A percentile compares a stretch with the other conserved stretches of the same genome.
These are phyloP conservation scores for Cicer yamashitae DNA, from an alignment of 306 rosid genomes.

Conservation along the genomic window DNA sequence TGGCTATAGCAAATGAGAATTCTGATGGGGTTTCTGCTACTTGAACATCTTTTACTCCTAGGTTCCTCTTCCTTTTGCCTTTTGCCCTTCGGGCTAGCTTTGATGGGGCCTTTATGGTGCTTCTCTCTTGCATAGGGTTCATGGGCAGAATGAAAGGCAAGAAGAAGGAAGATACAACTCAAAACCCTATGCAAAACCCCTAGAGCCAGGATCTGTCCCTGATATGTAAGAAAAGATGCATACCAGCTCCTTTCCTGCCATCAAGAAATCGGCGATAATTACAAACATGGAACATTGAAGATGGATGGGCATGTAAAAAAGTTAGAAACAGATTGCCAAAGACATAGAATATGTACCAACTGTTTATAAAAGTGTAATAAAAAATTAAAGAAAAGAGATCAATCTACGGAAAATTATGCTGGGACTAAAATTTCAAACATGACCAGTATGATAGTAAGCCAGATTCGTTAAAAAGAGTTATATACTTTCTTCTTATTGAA, in stretches of 20 bases:
- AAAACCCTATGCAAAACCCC: constrained; percentile 38
- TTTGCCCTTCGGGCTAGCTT: constrained; percentile 41
- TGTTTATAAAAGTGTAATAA: not conserved
- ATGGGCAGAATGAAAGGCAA: constrained; percentile 17
- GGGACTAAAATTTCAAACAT: constrained; percentile 6
- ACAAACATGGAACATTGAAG: not conserved
- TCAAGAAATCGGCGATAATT: not conserved
- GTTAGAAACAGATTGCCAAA: not conserved
- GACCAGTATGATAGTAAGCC: not conserved
- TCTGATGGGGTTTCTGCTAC: constrained; percentile 55
- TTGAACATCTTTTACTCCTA: constrained; percentile 10
- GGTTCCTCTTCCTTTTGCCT: constrained; percentile 41
- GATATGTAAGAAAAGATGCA: constrained; percentile 29
- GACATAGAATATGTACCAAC: constrained; percentile 12
- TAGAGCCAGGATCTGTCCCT: constrained; percentile 8
- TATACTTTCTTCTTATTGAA: not conserved
- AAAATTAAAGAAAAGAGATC: not conserved
- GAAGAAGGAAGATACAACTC: constrained; percentile 17
- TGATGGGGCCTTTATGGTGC: constrained; percentile 19
- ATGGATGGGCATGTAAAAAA: not conserved
- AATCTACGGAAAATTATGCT: not conserved
- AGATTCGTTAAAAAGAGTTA: not conserved
- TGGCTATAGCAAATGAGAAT: constrained; percentile 59
- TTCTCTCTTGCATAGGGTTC: constrained; percentile 43
- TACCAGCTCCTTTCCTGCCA: constrained; percentile 45